Evolutionary conservation across 179 eudicot genomes (phyloP).

Genomic region (Patellifolia procumbens): DNA sequence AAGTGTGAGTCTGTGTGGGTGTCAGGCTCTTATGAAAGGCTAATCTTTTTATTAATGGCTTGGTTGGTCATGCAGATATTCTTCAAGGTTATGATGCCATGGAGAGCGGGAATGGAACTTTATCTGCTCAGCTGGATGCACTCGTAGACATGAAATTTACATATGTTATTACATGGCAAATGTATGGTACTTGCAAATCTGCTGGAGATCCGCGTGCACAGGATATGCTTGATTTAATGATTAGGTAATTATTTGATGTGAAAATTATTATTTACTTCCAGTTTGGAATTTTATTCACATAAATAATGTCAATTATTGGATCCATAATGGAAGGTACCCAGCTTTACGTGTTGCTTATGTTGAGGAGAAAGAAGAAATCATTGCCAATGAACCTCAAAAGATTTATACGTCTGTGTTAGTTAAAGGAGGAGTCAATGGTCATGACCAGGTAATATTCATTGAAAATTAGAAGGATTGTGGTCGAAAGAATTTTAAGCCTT

Average conservation of each 20-base stretch:
- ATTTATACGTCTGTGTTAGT: conserved; percentile 82
- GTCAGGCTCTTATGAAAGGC: background rate
- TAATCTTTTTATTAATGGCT: conserved; percentile 2
- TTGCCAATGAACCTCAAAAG: conserved; percentile 36
- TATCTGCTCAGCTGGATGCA: conserved; percentile 91
- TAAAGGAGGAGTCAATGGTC: conserved; percentile 81
- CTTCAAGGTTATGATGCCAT: conserved; percentile 76
- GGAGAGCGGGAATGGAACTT: conserved; percentile 63
- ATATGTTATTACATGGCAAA: conserved; percentile 85
- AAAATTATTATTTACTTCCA: background rate
- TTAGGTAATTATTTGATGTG: conserved; percentile 44
- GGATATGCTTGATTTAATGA: conserved; percentile 81
- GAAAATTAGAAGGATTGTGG: background rate
- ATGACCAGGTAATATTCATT: conserved; percentile 71
- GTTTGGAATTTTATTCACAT: background rate
- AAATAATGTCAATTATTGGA: conserved; percentile 7
- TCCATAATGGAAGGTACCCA: conserved; percentile 62
- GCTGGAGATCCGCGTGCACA: conserved; percentile 84
- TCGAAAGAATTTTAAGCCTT: background rate
- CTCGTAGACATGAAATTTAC: conserved; percentile 87
- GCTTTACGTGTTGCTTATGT: conserved; percentile 94
- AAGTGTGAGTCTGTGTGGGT: background rate
- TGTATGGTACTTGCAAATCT: conserved; percentile 73
- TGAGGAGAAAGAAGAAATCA: conserved; percentile 75
- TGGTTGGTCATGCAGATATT: conserved; percentile 56